Evolutionary conservation across 164 flowering plant species (phyloP).

Genomic region (Macadamia integrifolia): DNA sequence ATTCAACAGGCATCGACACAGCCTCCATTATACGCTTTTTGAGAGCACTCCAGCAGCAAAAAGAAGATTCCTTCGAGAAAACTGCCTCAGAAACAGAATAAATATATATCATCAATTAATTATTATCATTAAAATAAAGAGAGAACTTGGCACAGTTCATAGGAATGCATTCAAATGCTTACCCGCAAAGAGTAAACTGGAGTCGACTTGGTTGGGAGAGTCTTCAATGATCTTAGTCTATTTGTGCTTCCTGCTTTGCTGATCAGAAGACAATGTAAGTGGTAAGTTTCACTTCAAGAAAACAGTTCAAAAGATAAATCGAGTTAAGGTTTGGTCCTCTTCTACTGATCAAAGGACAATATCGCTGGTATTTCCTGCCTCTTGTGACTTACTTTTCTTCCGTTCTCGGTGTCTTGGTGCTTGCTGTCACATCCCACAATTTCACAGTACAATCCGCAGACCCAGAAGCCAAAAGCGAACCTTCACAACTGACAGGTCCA

Average conservation of each 20-base stretch:
- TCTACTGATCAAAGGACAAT: background rate
- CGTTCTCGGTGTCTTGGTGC: conserved; percentile 48
- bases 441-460: conserved; percentile 98
- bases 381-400: conserved; percentile 69
- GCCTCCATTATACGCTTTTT: conserved; percentile 8
- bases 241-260: conserved; percentile 60
- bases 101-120: background rate
- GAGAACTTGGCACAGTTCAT: background rate
- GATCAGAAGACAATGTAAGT: background rate
- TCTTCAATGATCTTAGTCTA: conserved; percentile 77
- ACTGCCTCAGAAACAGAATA: conserved; percentile 17
- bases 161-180: conserved; percentile 5
- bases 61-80: conserved; percentile 36
- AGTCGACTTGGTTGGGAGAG: conserved; percentile 81
- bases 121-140: background rate
- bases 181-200: conserved; percentile 77
- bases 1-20: background rate
- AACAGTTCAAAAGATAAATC: too few relatives aligned
- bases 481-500: conserved; percentile 67
- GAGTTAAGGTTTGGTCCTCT: too few relatives aligned
- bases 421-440: conserved; percentile 89
- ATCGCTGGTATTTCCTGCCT: background rate
- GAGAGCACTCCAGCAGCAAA: conserved; percentile 37
- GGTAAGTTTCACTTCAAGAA: too few relatives aligned
- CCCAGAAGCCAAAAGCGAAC: conserved; percentile 94